A percentile compares a stretch with the other conserved stretches of the same genome.
These are phyloP conservation scores for Volutella citrinella DNA, from an alignment of 2,329 filamentous ascomycete species.

Conservation along the genomic window DNA sequence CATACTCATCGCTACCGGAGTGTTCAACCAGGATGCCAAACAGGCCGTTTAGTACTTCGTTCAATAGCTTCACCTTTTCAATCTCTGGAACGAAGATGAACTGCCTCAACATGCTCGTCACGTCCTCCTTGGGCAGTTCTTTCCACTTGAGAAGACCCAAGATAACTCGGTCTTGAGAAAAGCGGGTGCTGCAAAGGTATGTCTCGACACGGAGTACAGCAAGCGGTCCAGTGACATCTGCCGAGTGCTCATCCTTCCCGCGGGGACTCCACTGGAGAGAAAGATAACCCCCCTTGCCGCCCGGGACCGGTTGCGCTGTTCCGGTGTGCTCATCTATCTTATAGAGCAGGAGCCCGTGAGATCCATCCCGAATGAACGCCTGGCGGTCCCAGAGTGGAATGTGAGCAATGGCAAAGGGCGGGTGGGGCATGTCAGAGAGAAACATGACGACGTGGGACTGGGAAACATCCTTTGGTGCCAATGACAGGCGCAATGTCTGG, in stretches of 20 bases:
- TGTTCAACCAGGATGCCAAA: slow-evolving; percentile 91
- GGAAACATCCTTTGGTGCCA: slow-evolving; percentile 76
- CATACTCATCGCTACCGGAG: slow-evolving; percentile 86
- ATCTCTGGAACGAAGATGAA: slow-evolving; percentile 95
- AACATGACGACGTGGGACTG: slow-evolving; percentile 86
- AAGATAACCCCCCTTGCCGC: slow-evolving; percentile 83
- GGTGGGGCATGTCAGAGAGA: slow-evolving; percentile 78
- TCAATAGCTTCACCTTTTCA: slow-evolving; percentile 91
- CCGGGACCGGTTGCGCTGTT: slow-evolving; percentile 54
- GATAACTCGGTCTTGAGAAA: slow-evolving; percentile 87
- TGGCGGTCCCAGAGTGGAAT: slow-evolving; percentile 91
- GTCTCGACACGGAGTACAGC: slow-evolving; percentile 78
- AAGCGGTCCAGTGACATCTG: slow-evolving; percentile 75
- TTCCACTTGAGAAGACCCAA: slow-evolving; percentile 85
- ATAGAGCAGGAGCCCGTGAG: slow-evolving; percentile 79
- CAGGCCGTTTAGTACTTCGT: slow-evolving; percentile 83
- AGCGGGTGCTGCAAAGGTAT: slow-evolving; percentile 89
- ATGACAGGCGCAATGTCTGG: slow-evolving; percentile 77
- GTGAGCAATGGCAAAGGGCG: slow-evolving; percentile 88
- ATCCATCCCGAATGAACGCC: slow-evolving; percentile 84
- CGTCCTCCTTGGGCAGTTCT: slow-evolving; percentile 66
- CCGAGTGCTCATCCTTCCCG: slow-evolving; percentile 62
- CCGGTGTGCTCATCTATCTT: slow-evolving; percentile 89
- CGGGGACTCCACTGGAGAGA: slow-evolving; percentile 75
- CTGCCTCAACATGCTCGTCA: slow-evolving; percentile 73